phyloP scores from a whole-genome alignment of 768 basidiomycete species.

The Tulasnella sp. region DNA sequence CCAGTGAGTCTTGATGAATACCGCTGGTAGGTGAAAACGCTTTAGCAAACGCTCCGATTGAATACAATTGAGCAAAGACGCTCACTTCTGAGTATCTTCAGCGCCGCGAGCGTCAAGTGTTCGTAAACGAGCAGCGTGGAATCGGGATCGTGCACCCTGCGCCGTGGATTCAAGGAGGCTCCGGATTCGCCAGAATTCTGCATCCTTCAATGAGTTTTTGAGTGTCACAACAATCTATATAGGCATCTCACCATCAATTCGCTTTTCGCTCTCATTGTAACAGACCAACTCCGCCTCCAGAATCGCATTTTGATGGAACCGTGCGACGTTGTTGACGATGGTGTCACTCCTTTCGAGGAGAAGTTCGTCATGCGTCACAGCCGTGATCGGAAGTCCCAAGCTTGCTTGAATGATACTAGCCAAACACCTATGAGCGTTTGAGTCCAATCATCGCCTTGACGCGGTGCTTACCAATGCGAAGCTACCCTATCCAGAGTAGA shows the following conservation, averaged over 20 bases:
- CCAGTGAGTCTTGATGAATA: constrained; percentile 31
- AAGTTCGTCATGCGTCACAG: not conserved
- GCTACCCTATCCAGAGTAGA: constrained; percentile 65
- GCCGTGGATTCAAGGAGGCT: constrained; percentile 48
- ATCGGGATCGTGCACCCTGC: constrained; percentile 34
- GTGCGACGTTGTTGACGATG: not conserved
- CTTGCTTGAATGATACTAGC: constrained; percentile 47
- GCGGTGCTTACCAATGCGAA: constrained; percentile 36
- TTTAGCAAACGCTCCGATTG: not conserved
- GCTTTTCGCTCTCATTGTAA: constrained; percentile 42
- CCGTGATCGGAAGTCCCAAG: constrained; percentile 33
- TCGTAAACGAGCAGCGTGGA: not conserved
- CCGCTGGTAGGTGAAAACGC: not conserved
- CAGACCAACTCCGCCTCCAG: constrained; percentile 89
- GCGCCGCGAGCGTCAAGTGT: not conserved
- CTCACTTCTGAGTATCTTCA: not conserved
- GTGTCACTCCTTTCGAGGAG: not conserved
- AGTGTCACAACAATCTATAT: too few relatives aligned
- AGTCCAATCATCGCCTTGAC: not conserved
- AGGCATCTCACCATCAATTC: constrained; percentile 64
- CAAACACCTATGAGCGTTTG: not conserved
- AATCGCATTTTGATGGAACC: constrained; percentile 25
- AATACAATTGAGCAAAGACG: not conserved
- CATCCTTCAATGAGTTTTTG: not conserved
- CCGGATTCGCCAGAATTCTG: constrained; percentile 70